Evolutionary conservation across 192 early-diverging fungal species (phyloP).

Genomic region (Ambispora gerdemannii): DNA sequence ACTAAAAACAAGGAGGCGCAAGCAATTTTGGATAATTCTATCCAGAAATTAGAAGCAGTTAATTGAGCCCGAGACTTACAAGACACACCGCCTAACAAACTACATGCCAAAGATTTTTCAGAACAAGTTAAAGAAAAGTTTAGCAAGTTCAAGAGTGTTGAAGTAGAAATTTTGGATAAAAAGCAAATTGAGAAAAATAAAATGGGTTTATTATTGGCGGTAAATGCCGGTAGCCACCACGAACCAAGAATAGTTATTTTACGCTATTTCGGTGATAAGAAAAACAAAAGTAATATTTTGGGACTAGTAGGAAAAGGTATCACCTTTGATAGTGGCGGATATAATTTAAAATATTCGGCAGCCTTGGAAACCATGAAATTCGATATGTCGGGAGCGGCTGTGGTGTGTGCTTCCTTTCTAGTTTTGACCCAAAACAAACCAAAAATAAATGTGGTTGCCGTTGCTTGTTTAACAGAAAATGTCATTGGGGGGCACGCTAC

Average conservation of each 20-base stretch:
- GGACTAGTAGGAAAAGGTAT: conserved; percentile 92
- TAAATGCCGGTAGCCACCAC: conserved; percentile 7
- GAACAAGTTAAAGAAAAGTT: not conserved
- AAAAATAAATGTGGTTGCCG: conserved; percentile 78
- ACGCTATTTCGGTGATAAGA: conserved; percentile 46
- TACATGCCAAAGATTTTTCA: not conserved
- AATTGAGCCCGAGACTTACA: conserved; percentile 8
- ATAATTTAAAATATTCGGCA: conserved; percentile 79
- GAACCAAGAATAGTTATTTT: conserved; percentile 3
- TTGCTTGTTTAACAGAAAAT: conserved; percentile 89
- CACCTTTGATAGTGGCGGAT: conserved; percentile 84
- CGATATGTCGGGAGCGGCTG: conserved; percentile 91
- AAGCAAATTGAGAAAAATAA: conserved; percentile 16
- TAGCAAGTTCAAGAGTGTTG: not conserved
- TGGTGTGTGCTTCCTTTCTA: conserved; percentile 69
- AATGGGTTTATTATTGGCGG: conserved; percentile 1
- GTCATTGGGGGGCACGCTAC: conserved; percentile 76
- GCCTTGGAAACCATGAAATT: conserved; percentile 93
- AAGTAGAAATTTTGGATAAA: conserved; percentile 14
- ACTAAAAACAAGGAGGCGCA: not conserved
- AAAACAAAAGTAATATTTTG: conserved; percentile 51
- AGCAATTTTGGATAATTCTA: not conserved
- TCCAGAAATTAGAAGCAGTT: conserved; percentile 3
- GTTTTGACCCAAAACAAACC: conserved; percentile 68
- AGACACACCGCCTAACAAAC: conserved; percentile 1